Conservation (phyloP, 1,284 basidiomycete genomes). For the Pseudozyma thailandica region DNA sequence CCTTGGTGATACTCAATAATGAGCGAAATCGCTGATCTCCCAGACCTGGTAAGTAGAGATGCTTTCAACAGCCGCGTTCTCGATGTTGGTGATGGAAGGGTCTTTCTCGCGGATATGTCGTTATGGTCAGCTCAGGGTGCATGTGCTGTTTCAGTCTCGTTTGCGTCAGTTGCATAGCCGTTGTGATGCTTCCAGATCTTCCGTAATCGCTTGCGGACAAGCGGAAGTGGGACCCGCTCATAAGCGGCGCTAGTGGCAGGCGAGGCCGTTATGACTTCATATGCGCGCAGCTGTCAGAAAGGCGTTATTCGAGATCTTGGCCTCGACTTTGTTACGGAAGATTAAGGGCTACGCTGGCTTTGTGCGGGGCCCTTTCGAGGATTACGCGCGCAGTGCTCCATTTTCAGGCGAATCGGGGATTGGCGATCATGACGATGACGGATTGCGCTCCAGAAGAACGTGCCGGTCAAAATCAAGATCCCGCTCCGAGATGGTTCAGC, state of each 20-base stretch:
- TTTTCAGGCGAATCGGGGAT: too few relatives aligned
- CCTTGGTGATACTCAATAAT: too few relatives aligned
- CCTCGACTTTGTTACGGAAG: background rate
- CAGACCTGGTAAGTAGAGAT: slow-evolving; percentile 24
- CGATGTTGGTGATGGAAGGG: slow-evolving; percentile 19
- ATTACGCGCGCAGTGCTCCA: too few relatives aligned
- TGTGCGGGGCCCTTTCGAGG: too few relatives aligned
- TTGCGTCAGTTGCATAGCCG: slow-evolving; percentile 9
- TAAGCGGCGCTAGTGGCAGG: slow-evolving; percentile 4
- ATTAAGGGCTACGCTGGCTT: background rate
- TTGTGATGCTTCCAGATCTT: background rate
- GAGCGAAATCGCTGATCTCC: background rate
- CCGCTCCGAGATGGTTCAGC: slow-evolving; percentile 3
- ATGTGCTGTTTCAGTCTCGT: background rate
- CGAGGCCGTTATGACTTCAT: slow-evolving; percentile 19
- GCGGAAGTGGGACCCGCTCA: background rate
- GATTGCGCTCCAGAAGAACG: too few relatives aligned
- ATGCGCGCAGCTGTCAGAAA: background rate
- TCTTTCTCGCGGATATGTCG: background rate
- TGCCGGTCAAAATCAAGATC: too few relatives aligned
- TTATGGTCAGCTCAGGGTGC: background rate
- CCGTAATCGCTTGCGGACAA: background rate
- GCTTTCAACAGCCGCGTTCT: too few relatives aligned
- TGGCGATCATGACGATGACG: too few relatives aligned
- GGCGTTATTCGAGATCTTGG: background rate